These are phyloP conservation scores for Ceratobasidium sp. DNA, from an alignment of 1,284 basidiomycete genomes.

Conservation along the genomic window DNA sequence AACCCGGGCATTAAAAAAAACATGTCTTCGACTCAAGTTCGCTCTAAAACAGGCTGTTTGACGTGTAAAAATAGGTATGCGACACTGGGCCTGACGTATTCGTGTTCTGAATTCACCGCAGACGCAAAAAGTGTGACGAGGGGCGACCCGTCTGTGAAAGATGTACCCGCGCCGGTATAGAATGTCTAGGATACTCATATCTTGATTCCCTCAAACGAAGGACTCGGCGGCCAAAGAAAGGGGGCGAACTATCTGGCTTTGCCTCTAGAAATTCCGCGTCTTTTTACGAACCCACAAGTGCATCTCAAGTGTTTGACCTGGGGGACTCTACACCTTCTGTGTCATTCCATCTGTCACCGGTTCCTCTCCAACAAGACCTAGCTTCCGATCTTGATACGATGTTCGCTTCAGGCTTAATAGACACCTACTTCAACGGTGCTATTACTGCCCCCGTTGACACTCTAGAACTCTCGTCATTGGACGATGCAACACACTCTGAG, in stretches of 20 bases:
- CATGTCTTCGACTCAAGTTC: background rate
- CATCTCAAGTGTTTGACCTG: too few species aligned
- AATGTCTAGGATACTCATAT: constrained; percentile 34
- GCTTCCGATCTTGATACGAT: too few species aligned
- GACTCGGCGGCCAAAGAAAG: background rate
- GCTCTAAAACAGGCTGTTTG: constrained; percentile 32
- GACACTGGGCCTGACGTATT: too few species aligned
- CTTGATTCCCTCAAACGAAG: background rate
- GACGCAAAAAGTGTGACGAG: constrained; percentile 42
- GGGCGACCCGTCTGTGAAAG: constrained; percentile 22
- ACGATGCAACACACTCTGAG: too few species aligned
- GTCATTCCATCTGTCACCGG: too few species aligned
- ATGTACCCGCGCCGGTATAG: constrained; percentile 23
- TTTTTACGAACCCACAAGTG: background rate
- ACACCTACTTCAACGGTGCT: too few species aligned
- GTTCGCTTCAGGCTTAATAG: too few species aligned
- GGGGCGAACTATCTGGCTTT: background rate
- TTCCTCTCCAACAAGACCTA: too few species aligned
- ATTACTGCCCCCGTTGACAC: too few species aligned
- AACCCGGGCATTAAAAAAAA: background rate
- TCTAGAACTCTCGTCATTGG: too few species aligned
- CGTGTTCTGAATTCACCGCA: background rate
- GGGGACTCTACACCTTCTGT: too few species aligned
- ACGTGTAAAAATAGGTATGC: constrained; percentile 42
- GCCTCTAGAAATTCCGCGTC: background rate